Percentiles rank a stretch among this genome's conserved stretches.
phyloP scores from a whole-genome alignment of 805 yeast species.

The Cyberlindnera galapagoensis region DNA sequence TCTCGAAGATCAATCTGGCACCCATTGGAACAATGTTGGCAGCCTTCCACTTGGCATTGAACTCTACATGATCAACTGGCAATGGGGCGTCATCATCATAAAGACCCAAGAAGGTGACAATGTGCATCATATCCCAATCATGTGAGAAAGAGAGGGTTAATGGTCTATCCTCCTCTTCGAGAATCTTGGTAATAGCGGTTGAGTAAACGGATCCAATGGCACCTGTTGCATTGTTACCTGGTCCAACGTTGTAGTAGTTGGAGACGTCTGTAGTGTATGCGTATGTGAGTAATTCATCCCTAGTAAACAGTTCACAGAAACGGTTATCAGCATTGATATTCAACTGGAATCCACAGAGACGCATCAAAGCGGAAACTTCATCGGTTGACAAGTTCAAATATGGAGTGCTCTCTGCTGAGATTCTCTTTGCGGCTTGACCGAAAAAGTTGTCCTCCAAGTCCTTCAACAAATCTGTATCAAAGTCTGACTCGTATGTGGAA shows the following conservation, averaged over 20 bases:
- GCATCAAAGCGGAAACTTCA: slow-evolving; percentile 49
- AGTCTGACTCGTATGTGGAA: slow-evolving; percentile 30
- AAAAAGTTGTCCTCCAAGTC: slow-evolving; percentile 44
- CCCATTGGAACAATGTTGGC: slow-evolving; percentile 53
- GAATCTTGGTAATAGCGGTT: slow-evolving; percentile 40
- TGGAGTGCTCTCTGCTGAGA: too few relatives aligned
- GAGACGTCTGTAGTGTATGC: slow-evolving; percentile 55
- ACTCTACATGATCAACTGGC: slow-evolving; percentile 37
- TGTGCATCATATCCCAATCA: slow-evolving; percentile 60
- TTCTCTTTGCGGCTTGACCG: too few relatives aligned
- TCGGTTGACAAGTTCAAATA: slow-evolving; percentile 43
- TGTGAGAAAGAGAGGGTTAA: slow-evolving; percentile 70
- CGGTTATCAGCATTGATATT: slow-evolving; percentile 62
- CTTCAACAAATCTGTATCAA: too few relatives aligned
- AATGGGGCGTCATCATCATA: slow-evolving; percentile 30
- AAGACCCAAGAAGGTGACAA: slow-evolving; percentile 59
- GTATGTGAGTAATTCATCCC: slow-evolving; percentile 56
- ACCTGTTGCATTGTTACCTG: slow-evolving; percentile 51
- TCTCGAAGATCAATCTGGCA: slow-evolving; percentile 44
- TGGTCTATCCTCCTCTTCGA: slow-evolving; percentile 44
- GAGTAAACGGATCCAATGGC: slow-evolving; percentile 58
- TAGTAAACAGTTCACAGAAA: slow-evolving; percentile 63
- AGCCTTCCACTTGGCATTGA: slow-evolving; percentile 41
- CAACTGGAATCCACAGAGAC: slow-evolving; percentile 69
- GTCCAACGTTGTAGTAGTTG: slow-evolving; percentile 56